Evolutionary conservation across 2,329 filamentous ascomycete species (phyloP).

Genomic region (Didymella pinodella): DNA sequence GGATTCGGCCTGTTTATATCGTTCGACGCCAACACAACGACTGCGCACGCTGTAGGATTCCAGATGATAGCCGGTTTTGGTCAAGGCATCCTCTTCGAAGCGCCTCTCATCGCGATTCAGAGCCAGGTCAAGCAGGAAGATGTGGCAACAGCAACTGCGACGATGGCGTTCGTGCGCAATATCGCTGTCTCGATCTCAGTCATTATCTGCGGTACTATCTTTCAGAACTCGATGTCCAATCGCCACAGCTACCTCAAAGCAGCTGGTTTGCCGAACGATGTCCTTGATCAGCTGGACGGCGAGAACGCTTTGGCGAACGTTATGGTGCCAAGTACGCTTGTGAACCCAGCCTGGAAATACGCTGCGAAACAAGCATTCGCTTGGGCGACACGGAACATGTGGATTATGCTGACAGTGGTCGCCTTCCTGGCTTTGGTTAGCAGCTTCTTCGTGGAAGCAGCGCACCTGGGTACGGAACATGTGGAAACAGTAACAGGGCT

Average conservation of each 20-base stretch:
- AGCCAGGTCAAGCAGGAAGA: conserved; percentile 61
- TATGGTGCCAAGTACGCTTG: conserved; percentile 61
- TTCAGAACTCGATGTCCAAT: conserved; percentile 67
- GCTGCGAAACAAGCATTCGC: conserved; percentile 56
- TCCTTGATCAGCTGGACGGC: conserved; percentile 63
- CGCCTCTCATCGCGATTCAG: conserved; percentile 65
- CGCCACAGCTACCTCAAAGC: conserved; percentile 57
- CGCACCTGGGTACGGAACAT: conserved; percentile 54
- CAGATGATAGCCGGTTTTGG: conserved; percentile 62
- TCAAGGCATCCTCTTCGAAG: conserved; percentile 61
- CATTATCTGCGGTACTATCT: conserved; percentile 60
- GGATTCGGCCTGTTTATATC: conserved; percentile 49
- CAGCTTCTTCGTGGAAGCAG: conserved; percentile 51
- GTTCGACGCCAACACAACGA: conserved; percentile 39
- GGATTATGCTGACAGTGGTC: conserved; percentile 57
- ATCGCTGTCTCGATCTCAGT: conserved; percentile 58
- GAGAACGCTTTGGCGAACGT: conserved; percentile 68
- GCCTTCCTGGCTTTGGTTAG: conserved; percentile 50
- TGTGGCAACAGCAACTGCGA: conserved; percentile 61
- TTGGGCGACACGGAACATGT: conserved; percentile 56
- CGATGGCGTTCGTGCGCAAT: conserved; percentile 58
- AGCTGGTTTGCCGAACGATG: conserved; percentile 59
- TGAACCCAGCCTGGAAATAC: conserved; percentile 53
- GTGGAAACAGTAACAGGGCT: conserved; percentile 58
- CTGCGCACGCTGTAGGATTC: conserved; percentile 55